These are phyloP conservation scores for Phytopythium vexans DNA, from an alignment of 352 stramenopile species.

Conservation along the genomic window DNA sequence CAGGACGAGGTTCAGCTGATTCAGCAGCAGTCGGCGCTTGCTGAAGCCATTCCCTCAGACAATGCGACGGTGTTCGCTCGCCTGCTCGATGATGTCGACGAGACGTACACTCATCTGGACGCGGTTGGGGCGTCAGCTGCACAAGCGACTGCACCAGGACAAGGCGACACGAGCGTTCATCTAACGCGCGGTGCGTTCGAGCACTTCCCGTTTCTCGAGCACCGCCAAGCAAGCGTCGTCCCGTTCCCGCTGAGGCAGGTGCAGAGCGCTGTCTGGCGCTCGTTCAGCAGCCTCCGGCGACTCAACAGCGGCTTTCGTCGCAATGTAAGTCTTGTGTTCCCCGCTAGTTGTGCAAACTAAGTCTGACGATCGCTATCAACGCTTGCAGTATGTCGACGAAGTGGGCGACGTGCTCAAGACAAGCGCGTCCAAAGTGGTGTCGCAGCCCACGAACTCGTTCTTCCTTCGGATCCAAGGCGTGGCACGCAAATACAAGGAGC, in stretches of 20 bases:
- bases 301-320: background rate
- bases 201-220: background rate
- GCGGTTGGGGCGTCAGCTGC: background rate
- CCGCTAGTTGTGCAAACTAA: background rate
- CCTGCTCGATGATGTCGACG: background rate
- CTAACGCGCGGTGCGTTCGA: background rate
- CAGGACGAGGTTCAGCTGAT: background rate
- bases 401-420: constrained; percentile 2
- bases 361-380: too few relatives aligned
- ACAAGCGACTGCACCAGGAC: background rate
- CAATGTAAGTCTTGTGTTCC: background rate
- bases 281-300: background rate
- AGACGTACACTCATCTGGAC: background rate
- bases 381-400: background rate
- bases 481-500: background rate
- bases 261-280: background rate
- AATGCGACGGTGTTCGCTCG: background rate
- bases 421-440: background rate
- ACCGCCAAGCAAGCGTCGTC: background rate
- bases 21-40: background rate
- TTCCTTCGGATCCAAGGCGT: constrained; percentile 1
- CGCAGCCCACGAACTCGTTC: background rate
- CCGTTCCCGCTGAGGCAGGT: constrained; percentile 1
- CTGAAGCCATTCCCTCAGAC: background rate
- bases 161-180: background rate